Percentiles rank a stretch among this genome's conserved stretches.
Evolutionary conservation across 306 rosid species (phyloP).

Genomic region (Prunus mongolica): DNA sequence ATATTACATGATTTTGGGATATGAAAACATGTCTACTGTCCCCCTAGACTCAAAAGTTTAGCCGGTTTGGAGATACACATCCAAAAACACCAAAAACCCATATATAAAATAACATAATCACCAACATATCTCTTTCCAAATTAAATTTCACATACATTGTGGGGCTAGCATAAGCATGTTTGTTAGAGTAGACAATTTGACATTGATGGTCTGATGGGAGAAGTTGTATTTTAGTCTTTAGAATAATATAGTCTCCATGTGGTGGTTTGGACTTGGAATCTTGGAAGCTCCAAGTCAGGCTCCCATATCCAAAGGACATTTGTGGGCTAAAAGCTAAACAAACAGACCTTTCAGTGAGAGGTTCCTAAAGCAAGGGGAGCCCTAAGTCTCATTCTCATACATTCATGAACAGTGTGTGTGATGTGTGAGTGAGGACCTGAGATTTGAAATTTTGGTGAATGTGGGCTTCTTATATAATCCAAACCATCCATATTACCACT

Average conservation of each 20-base stretch:
- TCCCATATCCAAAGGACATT: conserved; percentile 12
- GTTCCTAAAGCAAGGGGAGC: neutral
- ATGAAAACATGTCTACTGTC: no score
- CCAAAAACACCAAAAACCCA: neutral
- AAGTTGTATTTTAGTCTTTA: conserved; percentile 26
- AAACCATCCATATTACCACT: no score
- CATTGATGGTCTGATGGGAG: conserved; percentile 21
- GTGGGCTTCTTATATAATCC: no score
- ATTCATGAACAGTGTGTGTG: neutral
- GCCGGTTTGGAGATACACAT: neutral
- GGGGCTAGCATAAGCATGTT: conserved; percentile 17
- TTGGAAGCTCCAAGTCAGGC: neutral
- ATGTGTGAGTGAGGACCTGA: neutral
- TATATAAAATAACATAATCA: neutral
- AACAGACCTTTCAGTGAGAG: neutral
- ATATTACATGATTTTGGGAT: neutral
- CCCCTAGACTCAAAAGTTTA: neutral
- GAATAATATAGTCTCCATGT: conserved; percentile 9
- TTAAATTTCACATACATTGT: conserved; percentile 11
- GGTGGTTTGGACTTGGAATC: conserved; percentile 15
- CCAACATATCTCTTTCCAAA: conserved; percentile 14
- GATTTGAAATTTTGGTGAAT: conserved; percentile 4
- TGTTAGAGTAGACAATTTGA: neutral
- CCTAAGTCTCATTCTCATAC: conserved; percentile 4
- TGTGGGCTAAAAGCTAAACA: conserved; percentile 22